Conservation (phyloP, 257 asterid species). For the Rehmannia glutinosa region DNA sequence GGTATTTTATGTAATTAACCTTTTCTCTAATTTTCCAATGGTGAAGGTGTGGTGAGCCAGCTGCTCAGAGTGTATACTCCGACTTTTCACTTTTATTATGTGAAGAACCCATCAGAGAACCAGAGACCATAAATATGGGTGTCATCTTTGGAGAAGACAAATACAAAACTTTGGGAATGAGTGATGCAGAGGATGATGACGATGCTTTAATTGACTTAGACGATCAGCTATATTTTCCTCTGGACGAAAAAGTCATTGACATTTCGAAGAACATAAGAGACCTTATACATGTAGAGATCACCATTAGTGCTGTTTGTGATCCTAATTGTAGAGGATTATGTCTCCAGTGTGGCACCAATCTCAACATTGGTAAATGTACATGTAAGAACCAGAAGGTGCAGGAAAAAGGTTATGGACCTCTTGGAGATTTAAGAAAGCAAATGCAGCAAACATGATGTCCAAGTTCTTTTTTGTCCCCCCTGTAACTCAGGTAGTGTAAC, state of each 20-base stretch:
- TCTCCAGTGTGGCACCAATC: conserved; percentile 68
- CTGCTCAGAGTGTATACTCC: conserved; percentile 68
- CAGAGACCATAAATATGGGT: conserved; percentile 59
- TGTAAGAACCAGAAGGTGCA: conserved; percentile 36
- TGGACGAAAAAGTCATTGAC: conserved; percentile 52
- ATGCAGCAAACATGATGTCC: conserved; percentile 50
- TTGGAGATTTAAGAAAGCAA: conserved; percentile 57
- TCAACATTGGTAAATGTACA: conserved; percentile 46
- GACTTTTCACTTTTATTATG: conserved; percentile 59
- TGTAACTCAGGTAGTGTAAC: no score
- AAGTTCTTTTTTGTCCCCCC: no score
- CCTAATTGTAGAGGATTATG: conserved; percentile 79
- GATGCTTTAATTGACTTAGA: conserved; percentile 53
- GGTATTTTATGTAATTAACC: no score
- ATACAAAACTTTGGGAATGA: conserved; percentile 5
- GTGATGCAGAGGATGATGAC: conserved; percentile 31
- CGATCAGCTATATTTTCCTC: conserved; percentile 75
- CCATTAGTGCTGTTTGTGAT: conserved; percentile 58
- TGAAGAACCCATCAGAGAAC: conserved; percentile 68
- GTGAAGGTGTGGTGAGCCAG: conserved; percentile 81
- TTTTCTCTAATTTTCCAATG: neutral
- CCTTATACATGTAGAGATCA: conserved; percentile 83
- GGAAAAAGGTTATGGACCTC: conserved; percentile 56
- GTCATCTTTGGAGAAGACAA: conserved; percentile 48
- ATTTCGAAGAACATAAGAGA: conserved; percentile 88